Evolutionary conservation across 441 rosid genomes (phyloP).

Genomic region (Rhodomyrtus psidioides): DNA sequence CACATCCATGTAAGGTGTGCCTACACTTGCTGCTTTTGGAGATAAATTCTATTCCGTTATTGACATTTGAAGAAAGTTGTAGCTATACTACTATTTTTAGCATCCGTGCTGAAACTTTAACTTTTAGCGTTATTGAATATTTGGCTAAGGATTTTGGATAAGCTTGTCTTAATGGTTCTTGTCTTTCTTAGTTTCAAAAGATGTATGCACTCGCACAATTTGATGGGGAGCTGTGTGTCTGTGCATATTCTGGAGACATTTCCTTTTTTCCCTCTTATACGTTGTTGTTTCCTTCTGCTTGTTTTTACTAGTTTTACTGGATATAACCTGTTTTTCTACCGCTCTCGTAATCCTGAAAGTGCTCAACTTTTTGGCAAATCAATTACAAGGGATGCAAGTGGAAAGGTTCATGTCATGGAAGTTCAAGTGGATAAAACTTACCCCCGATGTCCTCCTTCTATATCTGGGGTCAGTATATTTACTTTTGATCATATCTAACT

Average conservation of each 20-base stretch:
- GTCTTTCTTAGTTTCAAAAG: neutral
- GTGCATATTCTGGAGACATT: neutral
- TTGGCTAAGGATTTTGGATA: neutral
- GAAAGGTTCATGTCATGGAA: slow-evolving; percentile 45
- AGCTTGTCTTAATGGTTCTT: neutral
- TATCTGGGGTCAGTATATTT: slow-evolving; percentile 47
- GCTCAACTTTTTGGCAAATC: slow-evolving; percentile 3
- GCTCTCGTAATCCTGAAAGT: neutral
- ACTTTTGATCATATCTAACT: neutral
- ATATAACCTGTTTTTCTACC: neutral
- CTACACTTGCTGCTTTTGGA: neutral
- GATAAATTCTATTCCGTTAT: neutral
- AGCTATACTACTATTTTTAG: neutral
- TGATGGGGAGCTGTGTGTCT: neutral
- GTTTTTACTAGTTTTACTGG: neutral
- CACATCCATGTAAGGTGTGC: neutral
- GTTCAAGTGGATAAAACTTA: slow-evolving; percentile 43
- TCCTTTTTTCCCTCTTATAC: neutral
- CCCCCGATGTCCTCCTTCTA: slow-evolving; percentile 51
- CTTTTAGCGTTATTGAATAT: neutral
- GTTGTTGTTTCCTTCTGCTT: neutral
- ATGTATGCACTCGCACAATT: neutral
- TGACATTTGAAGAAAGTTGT: neutral
- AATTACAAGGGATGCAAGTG: slow-evolving; percentile 43
- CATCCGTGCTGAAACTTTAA: neutral